Base-by-base conservation (phyloP, 148 eudicot genomes). In the Rhododendron henanense region DNA sequence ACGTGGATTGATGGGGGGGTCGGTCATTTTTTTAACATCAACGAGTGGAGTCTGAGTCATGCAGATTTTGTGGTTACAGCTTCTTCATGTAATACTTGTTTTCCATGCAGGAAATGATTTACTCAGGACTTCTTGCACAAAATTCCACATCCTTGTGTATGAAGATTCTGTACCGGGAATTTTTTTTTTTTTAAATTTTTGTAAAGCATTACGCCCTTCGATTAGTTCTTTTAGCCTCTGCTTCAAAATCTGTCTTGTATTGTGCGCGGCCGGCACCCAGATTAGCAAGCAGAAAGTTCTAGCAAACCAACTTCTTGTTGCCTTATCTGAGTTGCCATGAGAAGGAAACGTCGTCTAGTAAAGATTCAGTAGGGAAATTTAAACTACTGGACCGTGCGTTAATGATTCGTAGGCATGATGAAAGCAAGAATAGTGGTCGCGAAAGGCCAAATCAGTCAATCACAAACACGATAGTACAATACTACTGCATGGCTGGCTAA, bases 31-130 rank as follows among this genome's bases (percentile, higher is more conserved):
- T 28, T 28, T 28, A 28, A 69, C 75, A 69, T 69, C 75, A 13
- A 11, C 5, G 7, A 81, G 48, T 81, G 84, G 69, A 81, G 48
- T 81, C 84, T 81, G 71, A 81, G 71, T 81, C 84, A 81, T 55
- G 71, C 48, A 57, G 19, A 10, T 19, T 28, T 81, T 63, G 48
- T 50, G 1, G 4, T 1, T 33, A 33, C 37, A 81, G n/a, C 39
- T 37, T 5, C 67, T 53, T 81, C 4, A 23, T 28, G 55, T n/a
- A 28, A 16, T 81, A 10, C n/a, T 31, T 81, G 65, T 25, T 51
- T 37, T 81, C 44, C 44, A 50, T 25, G 75, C 37, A 69, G 75
- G 18, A 13, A 65, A 69, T 69, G 35, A 11, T 28, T 11, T 11
- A 69, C 37, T 25, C 75, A 13, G 73, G 31, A 69, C 14, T 69